Base-by-base conservation (phyloP, 2,329 filamentous ascomycete genomes). In the Fusarium xylarioides region DNA sequence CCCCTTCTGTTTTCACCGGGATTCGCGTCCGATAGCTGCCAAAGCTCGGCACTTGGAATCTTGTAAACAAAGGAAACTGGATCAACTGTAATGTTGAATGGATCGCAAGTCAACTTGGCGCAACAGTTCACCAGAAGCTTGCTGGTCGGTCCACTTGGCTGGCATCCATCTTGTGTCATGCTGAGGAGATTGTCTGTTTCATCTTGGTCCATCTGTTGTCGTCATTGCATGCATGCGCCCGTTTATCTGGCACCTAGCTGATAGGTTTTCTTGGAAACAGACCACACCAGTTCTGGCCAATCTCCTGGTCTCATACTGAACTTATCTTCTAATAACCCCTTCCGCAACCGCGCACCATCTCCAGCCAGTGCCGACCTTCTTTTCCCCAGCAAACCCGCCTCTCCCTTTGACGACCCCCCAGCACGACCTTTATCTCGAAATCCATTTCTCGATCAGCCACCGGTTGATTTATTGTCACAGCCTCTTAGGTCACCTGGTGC, bases 251-350 rank as follows among this genome's bases (percentile, higher is more conserved):
- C 69, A 60, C 64, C 67, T 63, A 76, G 53, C 76, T 78, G 64
- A 78, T 73, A 61, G 65, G 19, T 65, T 76, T 73, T 71, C 63
- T 69, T 76, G 67, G 63, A 76, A 77, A 60, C 68, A 78, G 76
- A 66, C 72, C 74, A 76, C 64, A 60, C 74, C 66, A 66, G 69
- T 75, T 68, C 76, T 70, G 69, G 71, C 43, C 68, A 77, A 67
- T 73, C 75, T 64, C 69, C 76, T 65, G 86, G 86, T 75, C 85
- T 92, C 79, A 85, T 88, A 61, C 84, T 92, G 81, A 92, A 91
- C 82, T 88, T 95, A 79, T 91, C 91, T 81, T 95, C 92, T 81
- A 95, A 95, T 87, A 95, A 95, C 80, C 93, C 93, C 71, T 95
- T 90, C 78, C 91, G 92, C 85, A 93, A 93, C 82, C 90, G 91